phyloP scores from a whole-genome alignment of 768 basidiomycete species.

The Russula vinacea region DNA sequence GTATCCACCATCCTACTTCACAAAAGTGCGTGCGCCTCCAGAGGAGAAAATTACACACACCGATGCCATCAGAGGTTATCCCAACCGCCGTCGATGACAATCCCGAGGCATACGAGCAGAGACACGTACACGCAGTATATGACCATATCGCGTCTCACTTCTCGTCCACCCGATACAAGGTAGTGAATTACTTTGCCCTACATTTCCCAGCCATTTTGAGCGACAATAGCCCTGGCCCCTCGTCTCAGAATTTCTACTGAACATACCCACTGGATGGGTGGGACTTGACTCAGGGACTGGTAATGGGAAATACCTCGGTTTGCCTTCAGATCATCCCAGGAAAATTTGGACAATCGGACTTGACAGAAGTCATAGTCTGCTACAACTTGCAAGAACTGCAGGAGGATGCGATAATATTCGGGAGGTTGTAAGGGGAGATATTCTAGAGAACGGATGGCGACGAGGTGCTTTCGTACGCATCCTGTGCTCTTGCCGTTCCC shows the following conservation, averaged over 20 bases:
- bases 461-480: slow-evolving; percentile 64
- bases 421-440: slow-evolving; percentile 81
- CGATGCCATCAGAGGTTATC: slow-evolving; percentile 36
- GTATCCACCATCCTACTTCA: not conserved
- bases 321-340: slow-evolving; percentile 59
- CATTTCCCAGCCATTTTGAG: slow-evolving; percentile 5
- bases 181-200: slow-evolving; percentile 32
- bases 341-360: slow-evolving; percentile 75
- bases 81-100: slow-evolving; percentile 45
- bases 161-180: slow-evolving; percentile 87
- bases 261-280: slow-evolving; percentile 70
- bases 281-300: slow-evolving; percentile 96
- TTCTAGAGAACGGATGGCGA: slow-evolving; percentile 71
- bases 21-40: not conserved
- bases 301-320: slow-evolving; percentile 93
- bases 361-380: slow-evolving; percentile 75
- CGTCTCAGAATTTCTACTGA: slow-evolving; percentile 68
- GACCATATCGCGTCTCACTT: slow-evolving; percentile 85
- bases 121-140: slow-evolving; percentile 80
- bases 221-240: slow-evolving; percentile 80
- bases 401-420: slow-evolving; percentile 46
- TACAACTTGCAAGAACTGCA: slow-evolving; percentile 70
- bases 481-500: slow-evolving; percentile 29
- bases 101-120: slow-evolving; percentile 60
- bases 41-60: slow-evolving; percentile 7